Evolutionary conservation across 345 rosid species (phyloP).

Genomic region (Psidium guajava): DNA sequence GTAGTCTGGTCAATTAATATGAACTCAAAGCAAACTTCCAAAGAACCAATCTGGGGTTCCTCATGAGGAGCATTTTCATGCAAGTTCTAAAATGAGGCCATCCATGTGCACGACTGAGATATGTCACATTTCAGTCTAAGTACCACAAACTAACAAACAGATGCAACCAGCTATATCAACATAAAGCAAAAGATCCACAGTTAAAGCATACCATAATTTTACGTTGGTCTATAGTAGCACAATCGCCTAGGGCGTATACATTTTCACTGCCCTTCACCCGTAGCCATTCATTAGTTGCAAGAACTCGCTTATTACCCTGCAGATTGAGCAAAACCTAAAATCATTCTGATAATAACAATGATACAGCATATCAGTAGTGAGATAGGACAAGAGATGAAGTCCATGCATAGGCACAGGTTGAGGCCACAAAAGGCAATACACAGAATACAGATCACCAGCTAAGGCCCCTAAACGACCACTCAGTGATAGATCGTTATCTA

Average conservation of each 20-base stretch:
- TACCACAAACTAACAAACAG: neutral
- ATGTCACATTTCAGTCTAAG: neutral
- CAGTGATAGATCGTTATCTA: too few relatives aligned
- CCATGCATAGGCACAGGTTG: neutral
- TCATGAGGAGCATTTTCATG: neutral
- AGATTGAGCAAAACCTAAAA: constrained; percentile 1
- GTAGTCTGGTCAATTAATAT: neutral
- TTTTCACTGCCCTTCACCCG: constrained; percentile 69
- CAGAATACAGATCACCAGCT: neutral
- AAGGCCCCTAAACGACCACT: too few relatives aligned
- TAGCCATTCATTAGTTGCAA: constrained; percentile 88
- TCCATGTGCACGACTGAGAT: neutral
- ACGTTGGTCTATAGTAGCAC: constrained; percentile 87
- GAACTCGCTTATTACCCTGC: constrained; percentile 57
- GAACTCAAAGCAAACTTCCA: neutral
- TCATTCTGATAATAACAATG: neutral
- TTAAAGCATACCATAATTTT: constrained; percentile 54
- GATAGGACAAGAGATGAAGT: neutral
- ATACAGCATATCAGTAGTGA: neutral
- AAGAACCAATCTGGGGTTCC: neutral
- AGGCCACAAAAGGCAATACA: neutral
- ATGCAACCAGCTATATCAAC: neutral
- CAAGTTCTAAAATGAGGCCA: neutral
- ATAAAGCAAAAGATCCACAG: neutral
- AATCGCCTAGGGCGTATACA: constrained; percentile 89